Base-by-base conservation (phyloP, 768 basidiomycete genomes). In the Jaapia argillacea region DNA sequence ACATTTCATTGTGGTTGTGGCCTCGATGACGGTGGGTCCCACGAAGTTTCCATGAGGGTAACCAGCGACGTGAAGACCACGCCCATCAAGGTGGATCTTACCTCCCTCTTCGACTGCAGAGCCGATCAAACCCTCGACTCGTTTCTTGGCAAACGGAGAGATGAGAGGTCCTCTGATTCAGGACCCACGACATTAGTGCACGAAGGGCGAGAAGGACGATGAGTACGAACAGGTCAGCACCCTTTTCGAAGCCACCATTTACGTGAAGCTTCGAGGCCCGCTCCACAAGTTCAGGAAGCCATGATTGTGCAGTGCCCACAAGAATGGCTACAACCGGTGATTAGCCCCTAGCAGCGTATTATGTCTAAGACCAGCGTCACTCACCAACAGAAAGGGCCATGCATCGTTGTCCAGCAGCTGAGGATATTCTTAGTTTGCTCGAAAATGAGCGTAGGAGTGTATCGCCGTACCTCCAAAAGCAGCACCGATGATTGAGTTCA, bases 351-450 rank as follows among this genome's bases (percentile, higher is more conserved):
- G 4, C 21, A 27, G 35, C 16, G 36, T 6, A 31, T n/a, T n/a
- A 43, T 28, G 14, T 6, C 26, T 13, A 27, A 42, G 16, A 37
- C 49, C 21, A 25, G 24, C 24, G n/a, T 22, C 16, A 16, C 79
- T 55, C 49, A 85, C 89, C 85, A 24, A 93, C 90, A 10, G 91
- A 94, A 35, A 94, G 66, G 10, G 91, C 93, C 93, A 96, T 97
- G 66, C 93, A 98, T 45, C 96, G 77, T 60, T 98, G 94, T 10
- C 94, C 94, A 24, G 94, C 94, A 50, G 94, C 94, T 76, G 56
- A 35, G 39, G n/a, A n/a, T n/a, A n/a, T n/a, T n/a, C n/a, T n/a
- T n/a, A n/a, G n/a, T n/a, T n/a, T n/a, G n/a, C n/a, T n/a, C n/a
- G n/a, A n/a, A n/a, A n/a, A n/a, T n/a, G n/a, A n/a, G n/a, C n/a